Evolutionary conservation across 768 basidiomycete genomes (phyloP).

Genomic region (Phanerochaete carnosa): DNA sequence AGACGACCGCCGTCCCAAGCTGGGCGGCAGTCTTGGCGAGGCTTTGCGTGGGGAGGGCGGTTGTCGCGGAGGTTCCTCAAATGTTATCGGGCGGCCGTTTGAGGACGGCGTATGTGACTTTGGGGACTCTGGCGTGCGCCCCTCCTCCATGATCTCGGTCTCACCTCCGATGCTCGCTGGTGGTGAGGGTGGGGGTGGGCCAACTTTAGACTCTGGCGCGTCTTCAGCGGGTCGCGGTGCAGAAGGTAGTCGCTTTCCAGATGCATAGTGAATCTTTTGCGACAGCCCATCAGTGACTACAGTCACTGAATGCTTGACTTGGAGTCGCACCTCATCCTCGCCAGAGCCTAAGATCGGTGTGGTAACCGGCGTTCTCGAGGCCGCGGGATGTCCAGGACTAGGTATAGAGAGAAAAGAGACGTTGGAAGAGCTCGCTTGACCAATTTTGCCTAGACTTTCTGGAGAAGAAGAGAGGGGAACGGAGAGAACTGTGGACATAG

Average conservation of each 20-base stretch:
- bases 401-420: not conserved
- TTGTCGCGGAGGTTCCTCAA: conserved; percentile 32
- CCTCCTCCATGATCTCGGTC: not conserved
- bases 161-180: conserved; percentile 4
- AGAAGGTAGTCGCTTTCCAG: not conserved
- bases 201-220: not conserved
- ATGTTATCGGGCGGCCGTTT: conserved; percentile 25
- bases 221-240: not conserved
- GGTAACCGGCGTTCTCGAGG: not conserved
- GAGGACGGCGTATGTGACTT: not conserved
- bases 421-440: not conserved
- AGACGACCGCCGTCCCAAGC: conserved; percentile 43
- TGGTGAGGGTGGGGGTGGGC: conserved; percentile 6
- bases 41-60: conserved; percentile 21
- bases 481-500: conserved; percentile 3
- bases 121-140: not conserved
- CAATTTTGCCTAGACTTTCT: not conserved
- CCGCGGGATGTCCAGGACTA: not conserved
- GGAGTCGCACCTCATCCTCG: not conserved
- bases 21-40: conserved; percentile 22
- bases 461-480: not conserved
- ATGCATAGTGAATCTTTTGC: not conserved
- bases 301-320: not conserved
- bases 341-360: not conserved
- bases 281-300: not conserved